A percentile compares a stretch with the other conserved stretches of the same genome.
These are phyloP conservation scores for Sclerotinia borealis DNA, from an alignment of 2,329 filamentous ascomycete genomes.

Conservation along the genomic window DNA sequence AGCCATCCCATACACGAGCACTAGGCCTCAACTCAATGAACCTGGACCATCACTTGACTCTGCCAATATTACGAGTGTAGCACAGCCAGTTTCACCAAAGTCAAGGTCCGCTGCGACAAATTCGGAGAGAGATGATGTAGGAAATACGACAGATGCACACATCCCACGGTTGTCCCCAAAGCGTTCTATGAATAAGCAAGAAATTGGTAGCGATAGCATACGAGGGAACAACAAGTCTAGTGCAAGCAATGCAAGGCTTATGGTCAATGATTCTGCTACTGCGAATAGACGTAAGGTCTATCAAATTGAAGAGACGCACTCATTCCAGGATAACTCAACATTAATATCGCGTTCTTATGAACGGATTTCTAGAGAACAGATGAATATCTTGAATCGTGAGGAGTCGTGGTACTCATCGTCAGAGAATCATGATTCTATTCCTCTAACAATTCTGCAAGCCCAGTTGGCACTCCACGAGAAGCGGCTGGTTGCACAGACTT, in stretches of 20 bases:
- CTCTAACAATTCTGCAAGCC: slow-evolving; percentile 28
- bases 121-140: neutral
- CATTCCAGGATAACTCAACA: slow-evolving; percentile 22
- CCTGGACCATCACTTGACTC: neutral
- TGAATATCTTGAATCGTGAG: slow-evolving; percentile 40
- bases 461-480: slow-evolving; percentile 16
- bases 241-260: neutral
- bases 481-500: neutral
- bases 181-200: neutral
- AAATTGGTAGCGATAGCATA: neutral
- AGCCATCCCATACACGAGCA: slow-evolving; percentile 15
- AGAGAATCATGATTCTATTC: slow-evolving; percentile 27
- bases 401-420: slow-evolving; percentile 35
- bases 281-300: no score
- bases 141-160: neutral
- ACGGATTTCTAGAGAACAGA: slow-evolving; percentile 44
- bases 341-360: slow-evolving; percentile 38
- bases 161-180: neutral
- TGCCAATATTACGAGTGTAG: neutral
- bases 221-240: neutral
- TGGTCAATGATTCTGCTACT: neutral
- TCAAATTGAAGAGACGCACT: neutral
- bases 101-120: neutral
- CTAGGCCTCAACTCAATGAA: neutral
- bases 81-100: neutral